Evolutionary conservation across 2,329 filamentous ascomycete genomes (phyloP).

Genomic region (Pseudocercospora vitis): DNA sequence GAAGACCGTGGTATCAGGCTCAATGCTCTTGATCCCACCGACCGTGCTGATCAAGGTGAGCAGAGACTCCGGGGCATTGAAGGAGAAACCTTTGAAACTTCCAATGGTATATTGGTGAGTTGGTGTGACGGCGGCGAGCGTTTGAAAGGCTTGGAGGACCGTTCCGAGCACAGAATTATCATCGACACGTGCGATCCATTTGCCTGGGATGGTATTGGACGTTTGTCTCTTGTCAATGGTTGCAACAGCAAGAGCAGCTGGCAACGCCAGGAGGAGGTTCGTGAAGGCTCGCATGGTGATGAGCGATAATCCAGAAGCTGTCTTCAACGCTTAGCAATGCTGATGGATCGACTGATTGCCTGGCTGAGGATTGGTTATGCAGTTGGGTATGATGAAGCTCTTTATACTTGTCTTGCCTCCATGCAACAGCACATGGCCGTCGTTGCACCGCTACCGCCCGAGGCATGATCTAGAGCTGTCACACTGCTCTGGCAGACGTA

Average conservation of each 20-base stretch:
- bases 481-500: constrained; percentile 1
- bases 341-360: constrained; percentile 4
- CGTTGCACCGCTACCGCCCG: background rate
- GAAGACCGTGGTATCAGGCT: constrained; percentile 42
- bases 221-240: constrained; percentile 24
- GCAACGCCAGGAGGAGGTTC: constrained; percentile 25
- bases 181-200: constrained; percentile 27
- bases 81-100: constrained; percentile 42
- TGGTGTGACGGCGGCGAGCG: constrained; percentile 30
- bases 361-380: constrained; percentile 7
- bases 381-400: background rate
- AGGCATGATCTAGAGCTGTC: background rate
- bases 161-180: constrained; percentile 14
- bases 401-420: constrained; percentile 12
- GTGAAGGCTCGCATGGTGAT: constrained; percentile 24
- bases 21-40: constrained; percentile 41
- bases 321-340: constrained; percentile 2
- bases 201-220: constrained; percentile 21
- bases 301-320: background rate
- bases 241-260: constrained; percentile 22
- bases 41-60: constrained; percentile 34
- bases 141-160: constrained; percentile 18
- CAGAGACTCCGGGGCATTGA: constrained; percentile 37
- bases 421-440: background rate
- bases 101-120: constrained; percentile 36